Evolutionary conservation across 495 filamentous ascomycete genomes (phyloP), one percentile per base, ranked within the genome.

Genomic region (Daldinia childiae): DNA sequence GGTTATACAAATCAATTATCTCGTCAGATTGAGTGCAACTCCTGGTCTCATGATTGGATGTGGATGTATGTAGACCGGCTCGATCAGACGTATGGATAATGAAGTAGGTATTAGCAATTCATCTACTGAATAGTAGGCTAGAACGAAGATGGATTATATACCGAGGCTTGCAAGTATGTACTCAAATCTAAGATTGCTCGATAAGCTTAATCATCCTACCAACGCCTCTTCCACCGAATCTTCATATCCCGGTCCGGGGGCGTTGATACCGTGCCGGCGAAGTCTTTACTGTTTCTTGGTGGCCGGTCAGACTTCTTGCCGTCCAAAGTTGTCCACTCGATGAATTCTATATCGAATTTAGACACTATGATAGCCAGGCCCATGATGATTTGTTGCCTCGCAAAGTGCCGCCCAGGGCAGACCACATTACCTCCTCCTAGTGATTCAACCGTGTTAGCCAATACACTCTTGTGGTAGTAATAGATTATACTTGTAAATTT

Each of bases 291-390:
- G 62, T 76, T 62, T 21, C 55, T 36, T 0, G 77, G 61, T 7
- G 61, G 58, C 29, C 78, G 54, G 27, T 76, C 70, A 0, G 72
- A 77, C 6, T 29, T 51, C 1, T 56, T 66, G 0, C 77, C 77
- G 55, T 80, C 72, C 17, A 59, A 7, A 0, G 58, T 67, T 1
- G 56, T 63, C 73, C 75, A 79, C 17, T 77, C 71, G 1, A 76
- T 68, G 6, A 86, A 78, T 39, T 85, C 78, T 62, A 88, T 78
- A 34, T 89, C 83, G 80, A 87, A 89, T 67, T 83, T 76, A 8
- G 81, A 75, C 7, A 89, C 67, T 21, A 90, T 77, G 4, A 84
- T 75, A 26, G 83, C 85, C 2, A 82, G 73, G 6, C 84, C 79
- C n/a, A 79, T 66, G 29, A 89, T 62, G 14, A 87, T 82, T 64